Evolutionary conservation across 129 eudicot genomes (phyloP).

Genomic region (Pulicaria dysenterica): DNA sequence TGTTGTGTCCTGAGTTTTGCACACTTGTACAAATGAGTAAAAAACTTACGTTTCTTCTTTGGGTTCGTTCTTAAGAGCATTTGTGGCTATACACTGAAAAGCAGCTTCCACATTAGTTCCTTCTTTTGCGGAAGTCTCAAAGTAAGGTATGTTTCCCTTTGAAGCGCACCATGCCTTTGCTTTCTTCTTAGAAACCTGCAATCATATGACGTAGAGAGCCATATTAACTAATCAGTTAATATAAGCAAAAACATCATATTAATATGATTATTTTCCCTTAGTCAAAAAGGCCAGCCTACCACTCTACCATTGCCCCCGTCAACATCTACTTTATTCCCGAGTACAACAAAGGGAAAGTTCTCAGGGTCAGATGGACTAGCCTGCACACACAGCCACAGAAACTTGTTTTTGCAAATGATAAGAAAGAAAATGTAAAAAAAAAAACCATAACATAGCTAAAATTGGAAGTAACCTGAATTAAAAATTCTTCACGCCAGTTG

Average conservation of each 20-base stretch:
- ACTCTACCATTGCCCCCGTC: conserved; percentile 88
- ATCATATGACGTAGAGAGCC: background rate
- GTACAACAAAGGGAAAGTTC: conserved; percentile 66
- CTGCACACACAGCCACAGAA: conserved; percentile 31
- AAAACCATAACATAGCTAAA: conserved; percentile 6
- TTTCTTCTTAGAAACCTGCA: conserved; percentile 72
- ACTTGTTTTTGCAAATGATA: background rate
- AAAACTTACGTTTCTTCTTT: conserved; percentile 61
- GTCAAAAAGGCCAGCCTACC: conserved; percentile 44
- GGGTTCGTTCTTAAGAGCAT: conserved; percentile 80
- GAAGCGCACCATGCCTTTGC: conserved; percentile 88
- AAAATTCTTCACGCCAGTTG: conserved; percentile 73
- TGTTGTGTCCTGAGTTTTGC: background rate
- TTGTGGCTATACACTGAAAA: conserved; percentile 78
- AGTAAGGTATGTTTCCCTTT: conserved; percentile 81
- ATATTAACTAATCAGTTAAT: background rate
- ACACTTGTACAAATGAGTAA: background rate
- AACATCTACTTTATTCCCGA: conserved; percentile 75
- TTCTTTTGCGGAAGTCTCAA: conserved; percentile 91
- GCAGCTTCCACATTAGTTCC: conserved; percentile 84
- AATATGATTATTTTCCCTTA: background rate
- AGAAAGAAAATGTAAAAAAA: background rate
- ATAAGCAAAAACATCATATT: background rate
- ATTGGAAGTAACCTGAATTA: conserved; percentile 54
- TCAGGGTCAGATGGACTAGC: conserved; percentile 81